phyloP scores from a whole-genome alignment of 768 basidiomycete genomes.

The Steccherinum ochraceum region DNA sequence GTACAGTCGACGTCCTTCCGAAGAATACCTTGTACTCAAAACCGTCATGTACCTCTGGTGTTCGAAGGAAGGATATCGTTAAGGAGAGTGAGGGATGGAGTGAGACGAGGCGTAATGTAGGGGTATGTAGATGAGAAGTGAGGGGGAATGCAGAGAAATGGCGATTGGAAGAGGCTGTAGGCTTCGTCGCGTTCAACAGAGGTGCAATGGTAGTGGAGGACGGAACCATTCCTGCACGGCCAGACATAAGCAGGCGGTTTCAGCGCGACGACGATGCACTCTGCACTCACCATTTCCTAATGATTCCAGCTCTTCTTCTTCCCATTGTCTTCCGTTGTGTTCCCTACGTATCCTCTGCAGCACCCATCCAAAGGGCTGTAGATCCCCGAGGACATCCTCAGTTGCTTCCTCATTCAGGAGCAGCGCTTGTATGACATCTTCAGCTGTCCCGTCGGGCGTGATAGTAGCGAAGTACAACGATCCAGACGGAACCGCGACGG shows the following conservation, averaged over 20 bases:
- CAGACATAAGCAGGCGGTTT: neutral
- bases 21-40: constrained; percentile 64
- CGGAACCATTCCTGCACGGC: constrained; percentile 41
- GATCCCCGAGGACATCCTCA: constrained; percentile 48
- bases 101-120: constrained; percentile 66
- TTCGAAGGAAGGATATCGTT: constrained; percentile 50
- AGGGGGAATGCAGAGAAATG: constrained; percentile 68
- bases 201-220: constrained; percentile 42
- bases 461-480: constrained; percentile 60
- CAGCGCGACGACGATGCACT: neutral
- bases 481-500: constrained; percentile 52
- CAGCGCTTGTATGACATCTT: constrained; percentile 54
- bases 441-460: constrained; percentile 42
- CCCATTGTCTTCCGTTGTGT: constrained; percentile 57
- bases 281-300: constrained; percentile 53
- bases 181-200: constrained; percentile 37
- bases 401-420: constrained; percentile 41
- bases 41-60: constrained; percentile 74
- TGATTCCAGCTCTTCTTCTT: constrained; percentile 59
- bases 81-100: constrained; percentile 55
- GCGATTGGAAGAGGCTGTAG: constrained; percentile 30
- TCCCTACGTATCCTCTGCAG: constrained; percentile 60
- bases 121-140: constrained; percentile 60
- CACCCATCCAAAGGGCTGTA: constrained; percentile 59
- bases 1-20: constrained; percentile 47